Percentiles rank a stretch among this genome's conserved stretches.
These are phyloP conservation scores for Wallacemonas sp. DNA, from an alignment of 208 protist genomes.

Conservation along the genomic window DNA sequence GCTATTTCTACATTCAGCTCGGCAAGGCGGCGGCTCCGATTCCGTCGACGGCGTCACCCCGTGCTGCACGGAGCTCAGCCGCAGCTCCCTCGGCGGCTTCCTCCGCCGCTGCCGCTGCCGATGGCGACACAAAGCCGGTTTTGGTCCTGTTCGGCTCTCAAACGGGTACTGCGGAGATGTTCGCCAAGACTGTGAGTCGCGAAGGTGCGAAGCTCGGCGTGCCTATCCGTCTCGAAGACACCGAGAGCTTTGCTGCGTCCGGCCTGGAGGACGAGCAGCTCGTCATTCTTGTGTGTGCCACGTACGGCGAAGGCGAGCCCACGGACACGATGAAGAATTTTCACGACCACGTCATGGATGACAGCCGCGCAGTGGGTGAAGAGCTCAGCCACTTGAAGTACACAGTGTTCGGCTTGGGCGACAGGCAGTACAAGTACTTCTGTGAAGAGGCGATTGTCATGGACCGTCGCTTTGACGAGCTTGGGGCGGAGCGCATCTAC, in stretches of 20 bases:
- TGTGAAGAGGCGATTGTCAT: constrained; percentile 84
- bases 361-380: constrained; percentile 41
- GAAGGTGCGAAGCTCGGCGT: constrained; percentile 69
- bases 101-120: background rate
- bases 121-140: constrained; percentile 33
- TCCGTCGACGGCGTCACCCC: background rate
- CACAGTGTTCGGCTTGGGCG: constrained; percentile 89
- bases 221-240: constrained; percentile 49
- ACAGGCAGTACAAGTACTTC: constrained; percentile 90
- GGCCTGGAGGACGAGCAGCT: constrained; percentile 64
- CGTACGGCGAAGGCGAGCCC: constrained; percentile 90
- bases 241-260: constrained; percentile 63
- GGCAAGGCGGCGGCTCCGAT: constrained; percentile 7
- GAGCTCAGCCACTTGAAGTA: constrained; percentile 78
- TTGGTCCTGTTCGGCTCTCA: constrained; percentile 86
- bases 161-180: constrained; percentile 89
- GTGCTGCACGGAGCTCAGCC: background rate
- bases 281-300: constrained; percentile 83
- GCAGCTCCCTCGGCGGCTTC: background rate
- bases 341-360: constrained; percentile 83
- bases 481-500: constrained; percentile 85
- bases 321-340: constrained; percentile 91
- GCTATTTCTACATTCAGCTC: constrained; percentile 51
- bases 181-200: constrained; percentile 80
- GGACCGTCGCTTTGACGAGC: constrained; percentile 85